Base-by-base conservation (phyloP, 176 grass and related monocot genomes). In the Thinopyrum elongatum region DNA sequence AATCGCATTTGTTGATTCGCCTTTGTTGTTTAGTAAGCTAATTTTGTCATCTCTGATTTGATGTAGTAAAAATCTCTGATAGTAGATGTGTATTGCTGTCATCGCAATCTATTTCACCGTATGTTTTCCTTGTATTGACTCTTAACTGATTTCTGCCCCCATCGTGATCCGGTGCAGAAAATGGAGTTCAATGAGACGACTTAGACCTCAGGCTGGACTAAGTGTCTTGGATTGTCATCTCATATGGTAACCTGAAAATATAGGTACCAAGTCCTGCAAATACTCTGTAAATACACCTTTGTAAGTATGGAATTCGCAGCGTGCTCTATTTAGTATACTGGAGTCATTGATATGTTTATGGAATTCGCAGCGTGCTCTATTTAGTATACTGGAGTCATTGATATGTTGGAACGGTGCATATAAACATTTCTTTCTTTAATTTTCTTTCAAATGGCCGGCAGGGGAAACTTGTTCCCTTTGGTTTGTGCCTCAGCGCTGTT, bases 171-270 rank as follows among this genome's bases (percentile, higher is more conserved):
- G 84, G 17, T 81, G 49, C 81, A 91, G 89, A 91, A 88, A 70
- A 91, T 91, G 89, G 85, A 87, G 70, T 91, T 91, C 30, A 71
- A 91, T 0, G 89, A 91, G 77, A 88, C 85, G 25, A 47, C 69
- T 25, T 91, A 85, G 84, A 77, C 51, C 6, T 77, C 44, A 51
- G 5, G 46, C 26, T 83, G 73, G 66, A 19, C 15, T 61, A 6
- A 22, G 58, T 64, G 53, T 82, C 27, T 74, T 83, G 72, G 49
- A 83, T 80, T 86, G 65, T 55, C 60, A 25, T 44, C 34, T 63
- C 49, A 33, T 34, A 22, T 81, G 84, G 27, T 62, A 15, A 59
- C 74, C 63, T 84, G 76, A 76, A 89, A 62, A 42, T 65, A 70
- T 80, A 63, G 49, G 13, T 28, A 27, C 79, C 36, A 64, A 34